phyloP scores from a whole-genome alignment of 2,329 filamentous ascomycete genomes.

The Gnomoniopsis sp. region DNA sequence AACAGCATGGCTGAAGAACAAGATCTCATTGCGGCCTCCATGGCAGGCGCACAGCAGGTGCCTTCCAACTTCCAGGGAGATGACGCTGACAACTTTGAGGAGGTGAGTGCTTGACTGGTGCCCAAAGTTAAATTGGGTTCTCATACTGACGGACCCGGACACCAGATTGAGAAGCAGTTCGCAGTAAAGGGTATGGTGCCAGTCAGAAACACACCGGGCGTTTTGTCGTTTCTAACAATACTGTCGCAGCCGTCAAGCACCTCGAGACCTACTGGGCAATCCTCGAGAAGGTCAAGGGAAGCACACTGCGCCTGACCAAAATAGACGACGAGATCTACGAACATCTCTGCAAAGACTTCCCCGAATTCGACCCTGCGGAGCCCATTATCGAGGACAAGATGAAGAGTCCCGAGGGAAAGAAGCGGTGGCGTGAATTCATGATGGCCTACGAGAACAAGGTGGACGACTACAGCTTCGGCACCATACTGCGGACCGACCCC shows the following conservation, averaged over 20 bases:
- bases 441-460: conserved; percentile 90
- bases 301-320: conserved; percentile 85
- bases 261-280: conserved; percentile 97
- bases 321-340: conserved; percentile 92
- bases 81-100: conserved; percentile 51
- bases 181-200: conserved; percentile 76
- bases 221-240: conserved; percentile 4
- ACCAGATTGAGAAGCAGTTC: conserved; percentile 96
- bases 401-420: conserved; percentile 97
- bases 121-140: not conserved
- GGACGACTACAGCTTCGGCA: conserved; percentile 98
- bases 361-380: conserved; percentile 80
- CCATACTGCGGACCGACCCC: conserved; percentile 77
- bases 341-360: conserved; percentile 83
- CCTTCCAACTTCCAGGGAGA: conserved; percentile 60
- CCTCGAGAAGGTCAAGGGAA: conserved; percentile 85
- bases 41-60: conserved; percentile 27
- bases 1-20: conserved; percentile 8
- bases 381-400: conserved; percentile 88
- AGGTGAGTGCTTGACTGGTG: conserved; percentile 32
- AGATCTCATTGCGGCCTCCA: conserved; percentile 15
- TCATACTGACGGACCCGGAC: conserved; percentile 1
- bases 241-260: conserved; percentile 72
- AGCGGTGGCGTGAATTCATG: conserved; percentile 92
- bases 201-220: not conserved